A percentile compares a stretch with the other conserved stretches of the same genome.
Evolutionary conservation across 73 alveolate species (phyloP).

Genomic region (Stentor roeselii): DNA sequence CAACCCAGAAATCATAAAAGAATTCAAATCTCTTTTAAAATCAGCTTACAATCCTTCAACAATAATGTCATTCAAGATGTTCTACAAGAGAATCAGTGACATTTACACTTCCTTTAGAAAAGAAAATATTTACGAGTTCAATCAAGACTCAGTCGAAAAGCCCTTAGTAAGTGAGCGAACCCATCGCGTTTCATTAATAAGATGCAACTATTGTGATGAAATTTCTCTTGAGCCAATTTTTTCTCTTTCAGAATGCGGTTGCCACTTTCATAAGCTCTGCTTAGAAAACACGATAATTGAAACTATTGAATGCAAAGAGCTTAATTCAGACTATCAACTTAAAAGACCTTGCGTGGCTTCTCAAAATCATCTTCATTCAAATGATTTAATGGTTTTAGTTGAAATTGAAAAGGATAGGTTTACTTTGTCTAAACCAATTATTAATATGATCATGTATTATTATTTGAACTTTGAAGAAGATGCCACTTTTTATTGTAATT

Average conservation of each 20-base stretch:
- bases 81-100: too few relatives aligned
- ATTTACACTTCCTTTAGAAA: too few relatives aligned
- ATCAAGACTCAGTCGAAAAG: too few relatives aligned
- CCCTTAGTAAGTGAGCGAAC: too few relatives aligned
- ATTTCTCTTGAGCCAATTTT: not conserved
- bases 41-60: too few relatives aligned
- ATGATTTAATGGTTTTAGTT: not conserved
- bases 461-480: not conserved
- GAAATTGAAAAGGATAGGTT: not conserved
- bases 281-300: not conserved
- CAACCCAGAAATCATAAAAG: too few relatives aligned
- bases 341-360: conserved; percentile 9
- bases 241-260: not conserved
- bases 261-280: not conserved
- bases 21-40: too few relatives aligned
- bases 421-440: not conserved
- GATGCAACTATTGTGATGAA: not conserved
- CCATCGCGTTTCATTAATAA: too few relatives aligned
- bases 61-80: too few relatives aligned
- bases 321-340: not conserved
- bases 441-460: not conserved
- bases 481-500: not conserved
- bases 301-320: not conserved
- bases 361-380: not conserved
- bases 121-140: too few relatives aligned